Evolutionary conservation across 139 green algal species (phyloP).

Genomic region (Volvox africanus): DNA sequence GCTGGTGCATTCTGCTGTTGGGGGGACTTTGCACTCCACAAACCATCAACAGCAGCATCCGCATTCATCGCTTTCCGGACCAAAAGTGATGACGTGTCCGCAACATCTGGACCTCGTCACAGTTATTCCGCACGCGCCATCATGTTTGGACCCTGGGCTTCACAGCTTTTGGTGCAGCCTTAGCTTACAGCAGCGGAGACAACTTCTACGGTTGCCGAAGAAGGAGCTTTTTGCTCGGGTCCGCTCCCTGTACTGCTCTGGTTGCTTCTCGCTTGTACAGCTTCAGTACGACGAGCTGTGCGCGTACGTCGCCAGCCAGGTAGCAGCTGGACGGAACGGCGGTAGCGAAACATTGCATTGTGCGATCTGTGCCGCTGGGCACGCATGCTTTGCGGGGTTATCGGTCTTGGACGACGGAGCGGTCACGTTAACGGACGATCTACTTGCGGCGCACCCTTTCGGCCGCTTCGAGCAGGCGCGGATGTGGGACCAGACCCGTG

Average conservation of each 20-base stretch:
- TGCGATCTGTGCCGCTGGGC: conserved; percentile 10
- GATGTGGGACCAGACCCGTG: conserved; percentile 24
- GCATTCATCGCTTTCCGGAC: background rate
- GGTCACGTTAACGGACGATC: conserved; percentile 37
- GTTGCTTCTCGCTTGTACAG: conserved; percentile 40
- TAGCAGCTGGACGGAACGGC: conserved; percentile 19
- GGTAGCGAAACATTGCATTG: background rate
- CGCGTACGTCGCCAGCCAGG: conserved; percentile 17
- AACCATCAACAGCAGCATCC: background rate
- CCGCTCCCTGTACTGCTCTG: conserved; percentile 35
- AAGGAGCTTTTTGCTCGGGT: conserved; percentile 40
- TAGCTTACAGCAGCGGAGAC: conserved; percentile 37
- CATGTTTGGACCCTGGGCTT: conserved; percentile 31
- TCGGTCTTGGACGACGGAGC: conserved; percentile 25
- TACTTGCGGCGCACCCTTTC: conserved; percentile 24
- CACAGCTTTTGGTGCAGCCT: conserved; percentile 42
- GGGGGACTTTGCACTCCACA: background rate
- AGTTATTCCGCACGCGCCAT: conserved; percentile 9
- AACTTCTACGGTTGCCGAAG: conserved; percentile 38
- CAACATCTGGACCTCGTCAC: conserved; percentile 28
- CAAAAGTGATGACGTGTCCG: background rate
- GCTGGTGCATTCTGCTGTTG: background rate
- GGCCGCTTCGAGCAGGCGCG: conserved; percentile 44
- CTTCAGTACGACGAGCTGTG: conserved; percentile 46
- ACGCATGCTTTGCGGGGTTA: conserved; percentile 36